phyloP scores from a whole-genome alignment of 148 eudicot species.

The Rhododendron ovatum region DNA sequence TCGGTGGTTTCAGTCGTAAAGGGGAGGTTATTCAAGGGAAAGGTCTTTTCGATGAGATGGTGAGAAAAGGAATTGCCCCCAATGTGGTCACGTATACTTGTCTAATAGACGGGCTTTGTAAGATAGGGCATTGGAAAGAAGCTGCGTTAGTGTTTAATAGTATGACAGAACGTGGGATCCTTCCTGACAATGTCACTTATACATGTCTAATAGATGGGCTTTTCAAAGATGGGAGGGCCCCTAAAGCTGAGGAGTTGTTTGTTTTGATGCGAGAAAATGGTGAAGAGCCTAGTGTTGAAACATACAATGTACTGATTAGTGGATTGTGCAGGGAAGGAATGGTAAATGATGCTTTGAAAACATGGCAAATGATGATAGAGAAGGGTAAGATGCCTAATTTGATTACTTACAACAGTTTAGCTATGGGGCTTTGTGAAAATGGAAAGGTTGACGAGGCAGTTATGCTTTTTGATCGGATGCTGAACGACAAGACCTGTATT shows the following conservation, averaged over 20 bases:
- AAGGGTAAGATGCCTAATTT: slow-evolving; percentile 45
- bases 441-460: slow-evolving; percentile 55
- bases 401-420: slow-evolving; percentile 39
- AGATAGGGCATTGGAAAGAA: slow-evolving; percentile 50
- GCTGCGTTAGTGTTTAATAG: slow-evolving; percentile 32
- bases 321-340: slow-evolving; percentile 52
- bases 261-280: slow-evolving; percentile 56
- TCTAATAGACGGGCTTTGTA: slow-evolving; percentile 40
- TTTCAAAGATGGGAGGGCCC: slow-evolving; percentile 39
- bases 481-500: slow-evolving; percentile 25
- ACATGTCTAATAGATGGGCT: slow-evolving; percentile 49
- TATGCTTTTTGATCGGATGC: slow-evolving; percentile 37
- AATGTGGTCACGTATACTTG: slow-evolving; percentile 37
- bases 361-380: slow-evolving; percentile 49
- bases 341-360: slow-evolving; percentile 39
- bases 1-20: slow-evolving; percentile 45
- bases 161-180: slow-evolving; percentile 47
- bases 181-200: slow-evolving; percentile 45
- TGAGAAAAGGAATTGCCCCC: slow-evolving; percentile 46
- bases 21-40: slow-evolving; percentile 43
- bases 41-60: slow-evolving; percentile 46
- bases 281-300: slow-evolving; percentile 34
- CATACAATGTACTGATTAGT: slow-evolving; percentile 45
- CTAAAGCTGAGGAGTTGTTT: slow-evolving; percentile 47
- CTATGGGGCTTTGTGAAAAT: slow-evolving; percentile 47